These are phyloP conservation scores for Globisporangium orthogonon DNA, from an alignment of 352 stramenopile species.

Conservation along the genomic window DNA sequence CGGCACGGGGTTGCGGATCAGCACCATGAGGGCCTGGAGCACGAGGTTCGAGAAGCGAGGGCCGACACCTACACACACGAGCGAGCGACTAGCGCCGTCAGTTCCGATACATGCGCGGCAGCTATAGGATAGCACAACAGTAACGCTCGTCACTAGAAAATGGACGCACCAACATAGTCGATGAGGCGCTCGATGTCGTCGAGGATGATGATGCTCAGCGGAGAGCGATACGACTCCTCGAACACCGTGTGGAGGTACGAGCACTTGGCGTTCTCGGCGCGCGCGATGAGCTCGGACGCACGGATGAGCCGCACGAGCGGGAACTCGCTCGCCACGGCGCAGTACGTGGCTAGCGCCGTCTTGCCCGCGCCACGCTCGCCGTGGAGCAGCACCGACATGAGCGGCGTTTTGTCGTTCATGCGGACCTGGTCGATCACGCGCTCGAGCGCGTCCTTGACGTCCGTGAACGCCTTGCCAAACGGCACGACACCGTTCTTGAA, in stretches of 20 bases:
- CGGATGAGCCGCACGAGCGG: slow-evolving; percentile 97
- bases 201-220: slow-evolving; percentile 98
- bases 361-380: slow-evolving; percentile 93
- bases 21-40: slow-evolving; percentile 97
- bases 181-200: slow-evolving; percentile 99
- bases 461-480: slow-evolving; percentile 93
- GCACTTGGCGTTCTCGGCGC: slow-evolving; percentile 92
- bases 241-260: slow-evolving; percentile 93
- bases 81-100: background rate
- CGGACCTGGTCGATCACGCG: slow-evolving; percentile 94
- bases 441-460: slow-evolving; percentile 88
- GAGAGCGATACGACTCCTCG: slow-evolving; percentile 97
- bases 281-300: slow-evolving; percentile 96
- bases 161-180: slow-evolving; percentile 88
- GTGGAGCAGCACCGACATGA: slow-evolving; percentile 97
- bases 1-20: slow-evolving; percentile 96
- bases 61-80: slow-evolving; percentile 66
- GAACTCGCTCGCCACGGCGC: slow-evolving; percentile 95
- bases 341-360: slow-evolving; percentile 96
- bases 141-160: too few species aligned
- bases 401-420: slow-evolving; percentile 91
- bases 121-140: too few species aligned
- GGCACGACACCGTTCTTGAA: slow-evolving; percentile 96
- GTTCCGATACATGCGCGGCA: background rate
- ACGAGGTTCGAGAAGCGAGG: slow-evolving; percentile 98